Base-by-base conservation (phyloP, 768 basidiomycete genomes). In the Punctularia strigosozonata region DNA sequence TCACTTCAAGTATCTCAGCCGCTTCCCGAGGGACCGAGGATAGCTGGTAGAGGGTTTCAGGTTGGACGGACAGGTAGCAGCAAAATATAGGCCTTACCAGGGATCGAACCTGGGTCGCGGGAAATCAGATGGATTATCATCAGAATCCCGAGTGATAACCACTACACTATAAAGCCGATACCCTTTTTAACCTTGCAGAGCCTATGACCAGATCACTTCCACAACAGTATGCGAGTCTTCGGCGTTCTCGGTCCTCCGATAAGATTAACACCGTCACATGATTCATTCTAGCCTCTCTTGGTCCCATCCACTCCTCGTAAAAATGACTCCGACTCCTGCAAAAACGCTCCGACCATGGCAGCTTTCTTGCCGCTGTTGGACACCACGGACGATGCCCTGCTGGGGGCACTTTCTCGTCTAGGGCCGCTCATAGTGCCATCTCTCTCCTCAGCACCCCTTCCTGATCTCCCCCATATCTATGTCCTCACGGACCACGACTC, bases 361-460 rank as follows among this genome's bases (percentile, higher is more conserved):
- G 58, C 64, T 28, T 80, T 82, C 56, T 51, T 82, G 26, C 77
- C 77, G 25, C 61, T 85, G 42, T 52, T 83, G 47, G 77, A 77
- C 45, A 55, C 58, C 44, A 51, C 58, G 17, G 60, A 62, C 35
- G 63, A 65, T 34, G 56, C 62, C 5, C 66, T 89, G 14, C 59
- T 82, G 40, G 48, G 62, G 17, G 71, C 80, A 3, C 70, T 90
- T 41, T 61, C 70, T 38, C 77, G 89, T 15, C 74, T 95, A 34
- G 82, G 81, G 0, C 88, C 92, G 6, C 53, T 94, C 40, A 66
- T 95, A 34, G 55, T 80, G 37, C 68, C 67, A 0, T 42, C 56
- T 1, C 25, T 45, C 12, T 38, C 50, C 33, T 36, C 39, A 15
- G n/a, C 34, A 42, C 61, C 43, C 52, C 53, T 6, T 60, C 55